A percentile compares a stretch with the other conserved stretches of the same genome.
Conservation (phyloP, 2,329 filamentous ascomycete genomes). For the Hymenoscyphus albidus region DNA sequence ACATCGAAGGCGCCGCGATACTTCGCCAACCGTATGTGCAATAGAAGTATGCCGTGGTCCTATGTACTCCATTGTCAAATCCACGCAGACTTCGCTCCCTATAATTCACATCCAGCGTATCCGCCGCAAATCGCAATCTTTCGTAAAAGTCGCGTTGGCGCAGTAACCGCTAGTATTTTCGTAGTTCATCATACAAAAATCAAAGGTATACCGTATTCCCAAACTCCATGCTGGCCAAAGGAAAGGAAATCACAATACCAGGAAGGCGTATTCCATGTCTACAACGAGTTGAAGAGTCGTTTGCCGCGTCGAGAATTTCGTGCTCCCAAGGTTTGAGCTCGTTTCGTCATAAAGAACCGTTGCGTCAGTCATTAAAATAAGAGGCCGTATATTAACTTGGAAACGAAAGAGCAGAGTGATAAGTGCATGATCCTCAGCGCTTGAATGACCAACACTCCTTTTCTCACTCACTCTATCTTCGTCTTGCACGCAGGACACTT, state of each 20-base stretch:
- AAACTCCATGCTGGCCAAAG: background rate
- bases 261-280: background rate
- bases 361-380: background rate
- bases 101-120: too few species aligned
- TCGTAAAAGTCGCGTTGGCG: too few species aligned
- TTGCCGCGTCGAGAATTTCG: background rate
- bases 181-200: background rate
- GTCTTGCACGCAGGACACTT: constrained; percentile 29
- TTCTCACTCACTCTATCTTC: constrained; percentile 21
- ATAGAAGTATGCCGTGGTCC: too few species aligned
- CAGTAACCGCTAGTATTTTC: background rate
- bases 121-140: too few species aligned
- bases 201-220: background rate
- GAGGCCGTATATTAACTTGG: background rate
- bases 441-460: background rate
- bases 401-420: background rate
- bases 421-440: background rate
- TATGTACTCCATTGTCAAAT: too few species aligned
- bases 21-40: background rate
- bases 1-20: background rate
- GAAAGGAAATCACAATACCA: background rate
- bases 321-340: background rate
- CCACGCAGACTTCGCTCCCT: too few species aligned
- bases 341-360: background rate
- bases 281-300: background rate